A percentile compares a stretch with the other conserved stretches of the same genome.
Evolutionary conservation across 441 rosid species (phyloP).

Genomic region (Populus hybrid): DNA sequence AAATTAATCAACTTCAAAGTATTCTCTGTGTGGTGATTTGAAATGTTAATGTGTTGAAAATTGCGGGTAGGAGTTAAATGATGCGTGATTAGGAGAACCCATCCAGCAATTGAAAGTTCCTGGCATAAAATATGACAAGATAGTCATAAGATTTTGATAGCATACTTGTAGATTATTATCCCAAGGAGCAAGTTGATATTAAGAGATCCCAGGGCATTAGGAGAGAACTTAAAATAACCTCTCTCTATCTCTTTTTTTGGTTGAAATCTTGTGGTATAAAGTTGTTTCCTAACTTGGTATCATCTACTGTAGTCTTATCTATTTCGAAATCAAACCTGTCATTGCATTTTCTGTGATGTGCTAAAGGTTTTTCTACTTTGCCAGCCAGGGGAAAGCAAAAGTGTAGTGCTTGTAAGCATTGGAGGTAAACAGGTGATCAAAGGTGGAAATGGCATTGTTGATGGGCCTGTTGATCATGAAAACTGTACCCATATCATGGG

Average conservation of each 20-base stretch:
- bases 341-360: constrained; percentile 12
- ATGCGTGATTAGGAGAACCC: neutral
- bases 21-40: neutral
- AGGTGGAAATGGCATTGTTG: constrained; percentile 79
- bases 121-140: neutral
- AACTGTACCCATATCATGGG: constrained; percentile 39
- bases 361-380: constrained; percentile 27
- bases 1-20: neutral
- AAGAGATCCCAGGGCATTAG: neutral
- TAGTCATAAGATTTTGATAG: neutral
- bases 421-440: constrained; percentile 71
- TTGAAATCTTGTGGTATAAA: neutral
- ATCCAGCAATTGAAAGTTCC: neutral
- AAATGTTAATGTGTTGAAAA: neutral
- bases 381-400: constrained; percentile 92
- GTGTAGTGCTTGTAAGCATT: constrained; percentile 71
- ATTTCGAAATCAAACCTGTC: constrained; percentile 4
- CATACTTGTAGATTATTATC: neutral
- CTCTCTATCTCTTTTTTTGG: neutral
- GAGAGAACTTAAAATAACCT: neutral
- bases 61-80: neutral
- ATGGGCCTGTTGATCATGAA: constrained; percentile 50
- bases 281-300: neutral
- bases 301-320: constrained; percentile 1
- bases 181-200: neutral